phyloP scores from a whole-genome alignment of 805 yeast species.

The Teunomyces funiuensis region DNA sequence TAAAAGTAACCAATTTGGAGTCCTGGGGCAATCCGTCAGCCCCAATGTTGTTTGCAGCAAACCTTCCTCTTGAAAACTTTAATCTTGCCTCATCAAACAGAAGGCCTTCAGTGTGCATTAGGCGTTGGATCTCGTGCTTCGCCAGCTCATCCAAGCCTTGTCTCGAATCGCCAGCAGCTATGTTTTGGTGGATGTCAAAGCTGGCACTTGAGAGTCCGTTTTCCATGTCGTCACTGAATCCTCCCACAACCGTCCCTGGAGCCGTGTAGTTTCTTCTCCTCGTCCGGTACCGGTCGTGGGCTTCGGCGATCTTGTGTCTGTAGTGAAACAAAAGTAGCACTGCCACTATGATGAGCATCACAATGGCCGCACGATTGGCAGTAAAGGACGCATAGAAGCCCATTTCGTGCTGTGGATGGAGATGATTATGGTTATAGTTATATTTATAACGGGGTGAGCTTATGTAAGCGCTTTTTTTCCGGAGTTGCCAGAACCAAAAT shows the following conservation, averaged over 20 bases:
- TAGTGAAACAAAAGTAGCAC: slow-evolving; percentile 30
- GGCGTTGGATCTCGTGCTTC: slow-evolving; percentile 46
- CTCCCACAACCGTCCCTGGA: slow-evolving; percentile 10
- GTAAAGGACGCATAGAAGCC: slow-evolving; percentile 5
- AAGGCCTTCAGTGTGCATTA: slow-evolving; percentile 54
- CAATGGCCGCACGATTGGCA: slow-evolving; percentile 15
- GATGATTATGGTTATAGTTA: too few relatives aligned
- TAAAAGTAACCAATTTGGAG: slow-evolving; percentile 20
- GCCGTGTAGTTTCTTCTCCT: slow-evolving; percentile 31
- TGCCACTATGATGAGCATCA: slow-evolving; percentile 14
- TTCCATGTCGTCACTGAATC: slow-evolving; percentile 44
- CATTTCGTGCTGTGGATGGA: too few relatives aligned
- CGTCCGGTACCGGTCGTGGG: slow-evolving; percentile 29
- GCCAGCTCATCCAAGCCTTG: slow-evolving; percentile 60
- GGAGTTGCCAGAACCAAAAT: too few relatives aligned
- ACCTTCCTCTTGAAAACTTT: slow-evolving; percentile 43
- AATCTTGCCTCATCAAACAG: slow-evolving; percentile 72
- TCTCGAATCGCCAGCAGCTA: slow-evolving; percentile 51
- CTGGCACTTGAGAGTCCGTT: slow-evolving; percentile 58
- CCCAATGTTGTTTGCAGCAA: slow-evolving; percentile 31
- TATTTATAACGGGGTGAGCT: too few relatives aligned
- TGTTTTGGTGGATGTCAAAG: slow-evolving; percentile 51
- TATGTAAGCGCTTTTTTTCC: too few relatives aligned
- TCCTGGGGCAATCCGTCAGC: slow-evolving; percentile 20
- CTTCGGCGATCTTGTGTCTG: slow-evolving; percentile 27